Evolutionary conservation across 306 rosid species (phyloP).

Genomic region (Cyamopsis tetragonoloba): DNA sequence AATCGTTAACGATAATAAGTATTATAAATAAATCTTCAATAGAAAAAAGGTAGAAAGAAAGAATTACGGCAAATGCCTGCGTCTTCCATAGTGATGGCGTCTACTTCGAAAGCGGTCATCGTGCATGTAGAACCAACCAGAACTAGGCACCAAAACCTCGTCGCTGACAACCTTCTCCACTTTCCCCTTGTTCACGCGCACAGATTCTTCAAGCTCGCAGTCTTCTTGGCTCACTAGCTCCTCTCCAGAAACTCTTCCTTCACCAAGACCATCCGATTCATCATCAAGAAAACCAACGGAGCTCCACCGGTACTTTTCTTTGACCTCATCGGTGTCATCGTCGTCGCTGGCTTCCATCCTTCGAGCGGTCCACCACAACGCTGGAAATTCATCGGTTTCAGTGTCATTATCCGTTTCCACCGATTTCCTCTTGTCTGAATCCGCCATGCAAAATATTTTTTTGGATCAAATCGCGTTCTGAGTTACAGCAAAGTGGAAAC

Average conservation of each 20-base stretch:
- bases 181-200: background rate
- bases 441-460: background rate
- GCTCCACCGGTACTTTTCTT: too few species aligned
- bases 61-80: background rate
- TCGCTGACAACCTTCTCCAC: background rate
- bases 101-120: conserved; percentile 17
- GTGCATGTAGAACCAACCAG: conserved; percentile 22
- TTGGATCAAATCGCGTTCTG: too few species aligned
- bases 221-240: background rate
- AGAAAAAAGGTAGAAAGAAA: background rate
- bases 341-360: conserved; percentile 21
- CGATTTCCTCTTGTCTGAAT: background rate
- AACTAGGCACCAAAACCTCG: conserved; percentile 1
- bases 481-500: too few species aligned
- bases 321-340: background rate
- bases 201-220: background rate
- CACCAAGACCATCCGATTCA: too few species aligned
- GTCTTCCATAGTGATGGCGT: background rate
- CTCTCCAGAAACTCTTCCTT: background rate
- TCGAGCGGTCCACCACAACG: conserved; percentile 4
- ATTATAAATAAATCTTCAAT: background rate
- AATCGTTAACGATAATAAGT: background rate
- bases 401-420: background rate
- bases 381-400: background rate
- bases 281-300: too few species aligned